Evolutionary conservation across 768 basidiomycete species (phyloP).

Genomic region (Boletus huronensis): DNA sequence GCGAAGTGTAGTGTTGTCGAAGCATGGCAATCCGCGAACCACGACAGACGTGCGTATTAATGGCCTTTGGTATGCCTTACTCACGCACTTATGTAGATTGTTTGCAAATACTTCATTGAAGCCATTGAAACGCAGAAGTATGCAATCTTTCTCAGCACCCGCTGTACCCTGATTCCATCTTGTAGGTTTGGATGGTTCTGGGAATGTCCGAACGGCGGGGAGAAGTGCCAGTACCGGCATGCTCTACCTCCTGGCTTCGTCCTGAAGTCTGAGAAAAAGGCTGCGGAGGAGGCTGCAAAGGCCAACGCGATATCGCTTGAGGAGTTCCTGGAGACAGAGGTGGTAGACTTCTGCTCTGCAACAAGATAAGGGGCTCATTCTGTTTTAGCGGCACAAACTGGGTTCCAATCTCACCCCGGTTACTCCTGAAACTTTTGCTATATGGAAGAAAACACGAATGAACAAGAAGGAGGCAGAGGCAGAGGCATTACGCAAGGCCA

Average conservation of each 20-base stretch:
- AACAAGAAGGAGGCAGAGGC: conserved; percentile 92
- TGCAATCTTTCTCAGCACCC: not conserved
- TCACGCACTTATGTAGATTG: conserved; percentile 57
- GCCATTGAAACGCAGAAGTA: conserved; percentile 91
- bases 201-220: conserved; percentile 83
- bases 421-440: conserved; percentile 84
- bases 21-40: conserved; percentile 86
- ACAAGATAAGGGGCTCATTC: not conserved
- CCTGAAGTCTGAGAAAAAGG: conserved; percentile 91
- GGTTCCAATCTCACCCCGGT: conserved; percentile 89
- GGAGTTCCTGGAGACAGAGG: conserved; percentile 97
- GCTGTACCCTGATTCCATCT: not conserved
- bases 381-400: conserved; percentile 83
- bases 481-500: conserved; percentile 77
- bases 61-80: not conserved
- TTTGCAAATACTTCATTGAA: conserved; percentile 96
- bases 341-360: conserved; percentile 50
- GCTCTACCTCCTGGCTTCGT: conserved; percentile 96
- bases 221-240: conserved; percentile 89
- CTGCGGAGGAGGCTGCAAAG: conserved; percentile 86
- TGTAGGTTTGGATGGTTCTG: conserved; percentile 90
- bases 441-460: conserved; percentile 94
- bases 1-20: conserved; percentile 78
- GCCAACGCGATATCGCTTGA: conserved; percentile 87
- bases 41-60: conserved; percentile 72